phyloP scores from a whole-genome alignment of 75 land plant genomes.

The Selaginella tamariscina region DNA sequence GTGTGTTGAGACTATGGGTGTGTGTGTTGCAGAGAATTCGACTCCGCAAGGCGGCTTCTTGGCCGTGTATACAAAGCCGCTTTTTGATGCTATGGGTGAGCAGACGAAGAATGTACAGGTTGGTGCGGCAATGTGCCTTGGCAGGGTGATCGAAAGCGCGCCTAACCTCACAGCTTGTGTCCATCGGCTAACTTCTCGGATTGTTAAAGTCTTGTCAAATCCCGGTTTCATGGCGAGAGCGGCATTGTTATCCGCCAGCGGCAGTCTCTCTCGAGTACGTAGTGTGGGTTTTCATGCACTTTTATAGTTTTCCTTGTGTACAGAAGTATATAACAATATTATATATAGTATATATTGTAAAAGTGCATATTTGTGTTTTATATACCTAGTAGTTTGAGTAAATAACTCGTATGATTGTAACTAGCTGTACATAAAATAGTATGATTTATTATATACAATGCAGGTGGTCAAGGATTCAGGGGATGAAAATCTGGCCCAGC shows the following conservation, averaged over 20 bases:
- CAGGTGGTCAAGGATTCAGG: conserved; percentile 2
- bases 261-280: conserved; percentile 65
- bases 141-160: conserved; percentile 38
- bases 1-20: conserved; percentile 51
- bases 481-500: conserved; percentile 21
- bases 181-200: conserved; percentile 36
- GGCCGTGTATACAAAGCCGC: conserved; percentile 41
- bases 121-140: conserved; percentile 61
- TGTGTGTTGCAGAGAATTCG: conserved; percentile 26
- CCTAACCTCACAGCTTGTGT: conserved; percentile 33
- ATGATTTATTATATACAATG: neutral
- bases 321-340: too few species aligned
- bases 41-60: conserved; percentile 14
- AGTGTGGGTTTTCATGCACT: conserved; percentile 22
- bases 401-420: too few species aligned
- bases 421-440: neutral
- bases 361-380: too few species aligned
- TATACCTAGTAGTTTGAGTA: too few species aligned
- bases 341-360: too few species aligned
- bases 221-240: conserved; percentile 54
- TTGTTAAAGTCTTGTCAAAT: conserved; percentile 47
- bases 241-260: conserved; percentile 51
- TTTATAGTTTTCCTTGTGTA: too few species aligned
- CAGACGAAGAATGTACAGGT: conserved; percentile 52
- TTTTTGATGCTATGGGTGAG: conserved; percentile 66